These are phyloP conservation scores for Backusella morwellensis DNA, from an alignment of 192 early-diverging fungal species.

Conservation along the genomic window DNA sequence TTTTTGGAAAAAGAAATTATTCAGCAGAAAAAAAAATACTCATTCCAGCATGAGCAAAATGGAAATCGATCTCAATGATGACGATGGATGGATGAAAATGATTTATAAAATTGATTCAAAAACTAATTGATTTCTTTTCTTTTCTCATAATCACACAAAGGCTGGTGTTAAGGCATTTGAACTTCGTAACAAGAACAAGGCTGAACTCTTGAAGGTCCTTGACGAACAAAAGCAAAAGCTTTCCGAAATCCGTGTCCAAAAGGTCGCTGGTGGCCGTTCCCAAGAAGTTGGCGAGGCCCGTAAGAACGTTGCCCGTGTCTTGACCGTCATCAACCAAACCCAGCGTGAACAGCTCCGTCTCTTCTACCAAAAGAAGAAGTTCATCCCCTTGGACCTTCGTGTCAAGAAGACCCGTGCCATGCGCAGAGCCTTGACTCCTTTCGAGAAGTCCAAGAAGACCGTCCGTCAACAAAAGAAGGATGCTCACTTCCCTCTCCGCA, in stretches of 20 bases:
- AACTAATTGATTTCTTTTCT: no score
- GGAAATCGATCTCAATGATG: no score
- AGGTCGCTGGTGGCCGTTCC: conserved; percentile 49
- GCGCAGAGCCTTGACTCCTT: conserved; percentile 87
- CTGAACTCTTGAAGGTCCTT: conserved; percentile 87
- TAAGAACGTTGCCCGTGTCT: conserved; percentile 92
- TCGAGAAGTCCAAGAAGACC: conserved; percentile 81
- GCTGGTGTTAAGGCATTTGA: conserved; percentile 90
- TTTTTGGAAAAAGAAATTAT: no score
- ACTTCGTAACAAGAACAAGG: conserved; percentile 93
- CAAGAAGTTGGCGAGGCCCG: conserved; percentile 65
- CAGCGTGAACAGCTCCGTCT: conserved; percentile 85
- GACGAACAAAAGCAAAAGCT: conserved; percentile 96
- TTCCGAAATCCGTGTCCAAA: conserved; percentile 89
- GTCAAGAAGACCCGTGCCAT: conserved; percentile 99
- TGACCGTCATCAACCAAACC: conserved; percentile 95
- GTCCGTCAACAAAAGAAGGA: conserved; percentile 86
- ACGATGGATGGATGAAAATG: no score
- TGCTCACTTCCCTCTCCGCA: conserved; percentile 86
- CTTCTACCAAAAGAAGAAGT: conserved; percentile 96
- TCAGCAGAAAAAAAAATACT: no score
- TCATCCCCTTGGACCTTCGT: conserved; percentile 93
- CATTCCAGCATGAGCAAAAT: no score
- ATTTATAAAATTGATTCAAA: no score
- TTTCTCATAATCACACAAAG: conserved; percentile 32